These are phyloP conservation scores for Periconia sp. DNA, from an alignment of 2,329 filamentous ascomycete genomes.

Conservation along the genomic window DNA sequence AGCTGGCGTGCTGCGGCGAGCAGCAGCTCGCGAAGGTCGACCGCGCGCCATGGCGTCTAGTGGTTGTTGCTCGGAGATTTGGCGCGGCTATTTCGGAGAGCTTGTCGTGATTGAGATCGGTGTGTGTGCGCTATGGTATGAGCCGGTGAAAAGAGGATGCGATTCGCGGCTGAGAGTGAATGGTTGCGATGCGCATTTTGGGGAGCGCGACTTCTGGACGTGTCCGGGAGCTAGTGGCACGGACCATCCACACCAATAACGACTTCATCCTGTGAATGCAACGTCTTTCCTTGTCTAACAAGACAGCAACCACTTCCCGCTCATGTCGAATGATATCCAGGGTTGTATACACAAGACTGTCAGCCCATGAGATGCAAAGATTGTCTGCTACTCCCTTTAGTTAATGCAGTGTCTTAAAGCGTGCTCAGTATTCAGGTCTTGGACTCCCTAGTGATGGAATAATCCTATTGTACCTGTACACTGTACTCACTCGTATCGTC, in stretches of 20 bases:
- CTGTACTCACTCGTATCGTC: too few species aligned
- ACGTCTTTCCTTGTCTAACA: too few species aligned
- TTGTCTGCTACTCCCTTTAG: too few species aligned
- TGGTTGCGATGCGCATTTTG: constrained; percentile 1
- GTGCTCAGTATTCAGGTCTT: too few species aligned
- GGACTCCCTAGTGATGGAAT: too few species aligned
- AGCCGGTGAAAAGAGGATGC: background rate
- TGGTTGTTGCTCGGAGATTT: background rate
- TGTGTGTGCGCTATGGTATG: background rate
- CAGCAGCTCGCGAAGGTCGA: constrained; percentile 45
- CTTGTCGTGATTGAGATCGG: background rate
- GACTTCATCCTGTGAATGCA: too few species aligned
- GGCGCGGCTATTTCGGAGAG: background rate
- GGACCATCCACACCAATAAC: constrained; percentile 1
- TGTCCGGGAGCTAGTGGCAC: constrained; percentile 14
- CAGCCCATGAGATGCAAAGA: too few species aligned
- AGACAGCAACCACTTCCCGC: too few species aligned
- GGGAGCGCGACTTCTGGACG: constrained; percentile 23
- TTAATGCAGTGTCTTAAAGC: too few species aligned
- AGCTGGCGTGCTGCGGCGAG: constrained; percentile 45
- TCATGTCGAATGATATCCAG: too few species aligned
- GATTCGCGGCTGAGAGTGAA: background rate
- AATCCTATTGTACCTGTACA: too few species aligned
- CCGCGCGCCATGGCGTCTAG: constrained; percentile 40
- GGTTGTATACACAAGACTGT: too few species aligned